These are phyloP conservation scores for Ophiostoma sp. DNA, from an alignment of 2,329 filamentous ascomycete genomes.

Conservation along the genomic window DNA sequence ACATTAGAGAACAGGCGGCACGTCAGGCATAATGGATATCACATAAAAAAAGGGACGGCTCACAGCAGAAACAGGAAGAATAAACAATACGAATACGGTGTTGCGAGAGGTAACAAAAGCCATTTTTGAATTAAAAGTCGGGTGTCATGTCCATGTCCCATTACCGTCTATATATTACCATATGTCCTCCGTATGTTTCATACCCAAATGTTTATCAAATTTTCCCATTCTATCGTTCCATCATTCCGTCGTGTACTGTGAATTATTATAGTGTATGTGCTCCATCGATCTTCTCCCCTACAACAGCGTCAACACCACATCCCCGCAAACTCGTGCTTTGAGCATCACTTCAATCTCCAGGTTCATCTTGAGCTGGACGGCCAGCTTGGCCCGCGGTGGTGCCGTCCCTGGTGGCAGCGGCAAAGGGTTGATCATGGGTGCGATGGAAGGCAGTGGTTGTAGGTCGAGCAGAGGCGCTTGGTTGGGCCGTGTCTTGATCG, in stretches of 20 bases:
- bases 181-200: neutral
- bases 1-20: neutral
- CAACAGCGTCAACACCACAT: slow-evolving; percentile 60
- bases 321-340: slow-evolving; percentile 67
- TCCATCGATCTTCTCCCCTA: neutral
- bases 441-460: slow-evolving; percentile 39
- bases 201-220: neutral
- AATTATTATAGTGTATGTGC: too few species aligned
- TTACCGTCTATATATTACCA: neutral
- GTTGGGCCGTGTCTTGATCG: neutral
- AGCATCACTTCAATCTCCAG: slow-evolving; percentile 68
- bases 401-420: neutral
- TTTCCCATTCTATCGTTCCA: neutral
- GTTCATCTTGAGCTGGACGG: slow-evolving; percentile 63
- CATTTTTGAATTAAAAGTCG: too few species aligned
- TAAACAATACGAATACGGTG: neutral
- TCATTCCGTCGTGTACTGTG: neutral
- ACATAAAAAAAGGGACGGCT: neutral
- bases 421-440: neutral
- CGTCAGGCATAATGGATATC: neutral
- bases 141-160: too few species aligned
- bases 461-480: neutral
- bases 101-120: neutral
- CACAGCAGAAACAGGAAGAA: neutral
- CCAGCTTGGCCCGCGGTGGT: slow-evolving; percentile 46